Evolutionary conservation across 1,284 basidiomycete genomes (phyloP).

Genomic region (Phellopilus nigrolimitatus): DNA sequence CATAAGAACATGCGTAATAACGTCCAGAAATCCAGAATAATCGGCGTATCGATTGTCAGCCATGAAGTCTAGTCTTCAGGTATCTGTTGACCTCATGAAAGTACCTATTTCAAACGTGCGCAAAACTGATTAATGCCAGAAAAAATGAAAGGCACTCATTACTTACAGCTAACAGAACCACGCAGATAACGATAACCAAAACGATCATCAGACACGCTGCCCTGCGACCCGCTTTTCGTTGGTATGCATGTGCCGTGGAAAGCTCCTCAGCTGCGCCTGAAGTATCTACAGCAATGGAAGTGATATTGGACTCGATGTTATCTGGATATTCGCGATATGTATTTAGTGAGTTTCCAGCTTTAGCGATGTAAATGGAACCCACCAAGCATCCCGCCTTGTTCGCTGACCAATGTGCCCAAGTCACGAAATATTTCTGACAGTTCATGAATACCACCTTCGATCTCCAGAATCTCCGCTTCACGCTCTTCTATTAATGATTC

Average conservation of each 20-base stretch:
- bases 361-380: constrained; percentile 28
- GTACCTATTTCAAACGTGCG: constrained; percentile 6
- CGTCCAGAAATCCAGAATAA: neutral
- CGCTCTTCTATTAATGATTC: constrained; percentile 95
- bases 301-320: constrained; percentile 95
- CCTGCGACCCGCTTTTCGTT: constrained; percentile 87
- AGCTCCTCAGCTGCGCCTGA: constrained; percentile 85
- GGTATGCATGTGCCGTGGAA: constrained; percentile 88
- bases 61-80: neutral
- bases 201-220: constrained; percentile 90
- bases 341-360: neutral
- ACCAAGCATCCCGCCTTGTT: constrained; percentile 96
- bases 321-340: constrained; percentile 47
- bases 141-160: neutral
- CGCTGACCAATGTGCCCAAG: constrained; percentile 88
- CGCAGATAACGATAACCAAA: constrained; percentile 79
- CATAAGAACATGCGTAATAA: constrained; percentile 15
- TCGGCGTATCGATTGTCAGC: neutral
- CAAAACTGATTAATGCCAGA: neutral
- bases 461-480: constrained; percentile 92
- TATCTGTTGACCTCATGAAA: constrained; percentile 3
- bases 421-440: constrained; percentile 97
- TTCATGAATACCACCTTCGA: constrained; percentile 96
- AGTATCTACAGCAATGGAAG: constrained; percentile 82
- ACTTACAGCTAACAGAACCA: constrained; percentile 89